Conservation (phyloP, 257 asterid genomes). For the Jacaranda mimosifolia region DNA sequence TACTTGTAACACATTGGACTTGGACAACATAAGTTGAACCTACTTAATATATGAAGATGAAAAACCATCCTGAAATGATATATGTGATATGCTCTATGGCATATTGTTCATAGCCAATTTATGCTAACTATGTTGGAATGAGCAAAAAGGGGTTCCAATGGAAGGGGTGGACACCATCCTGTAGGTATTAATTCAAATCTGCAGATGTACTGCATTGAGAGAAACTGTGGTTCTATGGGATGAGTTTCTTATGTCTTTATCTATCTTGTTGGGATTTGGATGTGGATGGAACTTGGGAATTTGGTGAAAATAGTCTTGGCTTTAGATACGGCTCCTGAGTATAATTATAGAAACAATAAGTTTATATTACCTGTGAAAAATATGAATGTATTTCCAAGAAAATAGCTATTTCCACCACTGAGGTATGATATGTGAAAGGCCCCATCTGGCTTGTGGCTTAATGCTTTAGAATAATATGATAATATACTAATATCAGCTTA, state of each 20-base stretch:
- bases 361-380: neutral
- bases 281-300: neutral
- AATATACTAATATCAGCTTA: neutral
- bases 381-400: slow-evolving; percentile 18
- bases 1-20: too few species aligned
- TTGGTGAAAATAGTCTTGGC: neutral
- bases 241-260: neutral
- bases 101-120: neutral
- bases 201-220: neutral
- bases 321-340: neutral
- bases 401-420: slow-evolving; percentile 8
- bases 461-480: neutral
- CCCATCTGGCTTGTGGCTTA: neutral
- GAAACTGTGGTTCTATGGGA: neutral
- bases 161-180: neutral
- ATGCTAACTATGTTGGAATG: neutral
- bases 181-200: neutral
- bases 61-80: neutral
- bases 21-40: too few species aligned
- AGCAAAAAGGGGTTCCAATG: neutral
- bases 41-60: too few species aligned
- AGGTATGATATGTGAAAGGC: neutral
- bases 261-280: slow-evolving; percentile 2
- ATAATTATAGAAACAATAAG: neutral
- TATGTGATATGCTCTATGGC: neutral